Evolutionary conservation across 2,329 filamentous ascomycete species (phyloP).

Genomic region (Periconia macrospinosa): DNA sequence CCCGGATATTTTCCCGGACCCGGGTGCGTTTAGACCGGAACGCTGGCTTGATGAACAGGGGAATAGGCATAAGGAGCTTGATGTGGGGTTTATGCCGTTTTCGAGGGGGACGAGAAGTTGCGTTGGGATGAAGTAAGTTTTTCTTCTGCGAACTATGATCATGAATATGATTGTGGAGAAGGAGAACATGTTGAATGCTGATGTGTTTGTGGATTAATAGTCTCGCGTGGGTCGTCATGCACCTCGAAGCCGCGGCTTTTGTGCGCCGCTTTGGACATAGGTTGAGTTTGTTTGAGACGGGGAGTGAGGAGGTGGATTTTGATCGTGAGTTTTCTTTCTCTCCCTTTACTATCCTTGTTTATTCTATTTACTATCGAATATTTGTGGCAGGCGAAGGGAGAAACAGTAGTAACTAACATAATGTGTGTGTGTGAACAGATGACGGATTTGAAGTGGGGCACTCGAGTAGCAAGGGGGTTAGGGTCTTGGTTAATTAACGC

Average conservation of each 20-base stretch:
- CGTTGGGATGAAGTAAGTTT: conserved; percentile 6
- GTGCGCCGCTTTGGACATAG: not conserved
- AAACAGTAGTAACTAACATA: not conserved
- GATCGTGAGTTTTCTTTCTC: not conserved
- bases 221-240: conserved; percentile 3
- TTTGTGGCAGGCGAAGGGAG: not conserved
- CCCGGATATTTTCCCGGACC: conserved; percentile 11
- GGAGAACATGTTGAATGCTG: not conserved
- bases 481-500: not conserved
- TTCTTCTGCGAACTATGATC: too few species aligned
- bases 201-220: not conserved
- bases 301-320: conserved; percentile 1
- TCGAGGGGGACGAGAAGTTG: conserved; percentile 1
- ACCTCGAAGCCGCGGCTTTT: conserved; percentile 1
- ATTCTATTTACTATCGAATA: not conserved
- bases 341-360: not conserved
- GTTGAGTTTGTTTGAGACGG: conserved; percentile 1
- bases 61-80: not conserved
- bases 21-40: conserved; percentile 6
- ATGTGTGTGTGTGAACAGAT: not conserved
- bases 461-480: not conserved
- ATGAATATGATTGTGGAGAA: too few species aligned
- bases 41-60: conserved; percentile 13
- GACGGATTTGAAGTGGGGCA: conserved; percentile 1
- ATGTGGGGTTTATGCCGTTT: conserved; percentile 1